phyloP scores from a whole-genome alignment of 352 stramenopile genomes.

The Phytopythium mirpurense region DNA sequence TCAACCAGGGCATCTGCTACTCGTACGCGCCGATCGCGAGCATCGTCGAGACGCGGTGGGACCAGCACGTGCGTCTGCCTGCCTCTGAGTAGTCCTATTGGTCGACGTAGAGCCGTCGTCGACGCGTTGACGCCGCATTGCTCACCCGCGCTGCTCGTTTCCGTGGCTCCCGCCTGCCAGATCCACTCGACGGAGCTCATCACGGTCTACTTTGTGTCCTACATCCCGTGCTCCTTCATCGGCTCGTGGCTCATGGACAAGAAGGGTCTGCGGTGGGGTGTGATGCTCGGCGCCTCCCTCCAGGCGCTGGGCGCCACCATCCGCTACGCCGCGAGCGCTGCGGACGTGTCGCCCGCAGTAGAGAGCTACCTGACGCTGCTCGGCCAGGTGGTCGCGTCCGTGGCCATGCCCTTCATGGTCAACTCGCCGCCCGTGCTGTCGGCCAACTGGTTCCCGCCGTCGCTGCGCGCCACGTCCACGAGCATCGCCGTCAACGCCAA shows the following conservation, averaged over 20 bases:
- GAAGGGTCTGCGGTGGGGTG: conserved; percentile 55
- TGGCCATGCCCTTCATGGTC: conserved; percentile 85
- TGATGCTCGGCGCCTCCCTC: conserved; percentile 50
- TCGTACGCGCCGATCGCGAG: conserved; percentile 71
- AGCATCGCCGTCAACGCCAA: conserved; percentile 76
- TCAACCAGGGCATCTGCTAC: conserved; percentile 78
- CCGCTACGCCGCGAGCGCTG: conserved; percentile 37
- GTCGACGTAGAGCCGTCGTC: too few relatives aligned
- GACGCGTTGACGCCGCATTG: too few relatives aligned
- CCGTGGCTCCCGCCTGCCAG: conserved; percentile 14
- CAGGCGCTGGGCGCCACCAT: conserved; percentile 43
- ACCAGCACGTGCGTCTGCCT: conserved; percentile 38
- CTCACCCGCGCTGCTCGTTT: background rate
- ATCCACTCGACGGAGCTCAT: conserved; percentile 70
- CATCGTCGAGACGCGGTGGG: conserved; percentile 54
- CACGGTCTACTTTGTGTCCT: conserved; percentile 75
- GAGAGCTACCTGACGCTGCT: conserved; percentile 44
- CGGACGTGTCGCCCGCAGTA: conserved; percentile 6
- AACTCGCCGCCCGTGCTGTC: conserved; percentile 72
- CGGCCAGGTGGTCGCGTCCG: conserved; percentile 54
- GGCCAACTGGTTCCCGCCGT: conserved; percentile 69
- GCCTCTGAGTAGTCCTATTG: too few relatives aligned
- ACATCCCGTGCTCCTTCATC: conserved; percentile 76
- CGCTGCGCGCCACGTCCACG: conserved; percentile 55
- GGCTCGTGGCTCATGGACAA: conserved; percentile 82